Evolutionary conservation across 208 protist genomes (phyloP).

Genomic region (Wallacemonas collosoma): DNA sequence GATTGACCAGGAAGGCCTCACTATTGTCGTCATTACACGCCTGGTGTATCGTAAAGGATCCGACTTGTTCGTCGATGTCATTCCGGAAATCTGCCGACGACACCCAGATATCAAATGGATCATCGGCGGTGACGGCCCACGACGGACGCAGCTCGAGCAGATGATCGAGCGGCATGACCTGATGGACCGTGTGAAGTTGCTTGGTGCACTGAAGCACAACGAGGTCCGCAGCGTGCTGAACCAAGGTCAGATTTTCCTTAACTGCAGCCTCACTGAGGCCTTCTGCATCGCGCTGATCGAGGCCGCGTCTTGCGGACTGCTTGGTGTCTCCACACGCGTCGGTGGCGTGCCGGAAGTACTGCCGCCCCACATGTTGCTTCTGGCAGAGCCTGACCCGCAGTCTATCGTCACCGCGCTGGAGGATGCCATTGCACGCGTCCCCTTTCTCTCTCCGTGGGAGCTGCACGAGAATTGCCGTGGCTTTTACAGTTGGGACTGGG

Average conservation of each 20-base stretch:
- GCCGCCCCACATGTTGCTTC: conserved; percentile 92
- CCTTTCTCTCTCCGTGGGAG: conserved; percentile 80
- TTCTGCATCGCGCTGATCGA: conserved; percentile 99
- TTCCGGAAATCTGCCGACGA: conserved; percentile 94
- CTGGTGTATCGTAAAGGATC: conserved; percentile 98
- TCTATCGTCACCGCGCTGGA: conserved; percentile 74
- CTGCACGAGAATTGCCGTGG: conserved; percentile 86
- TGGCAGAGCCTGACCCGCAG: conserved; percentile 90
- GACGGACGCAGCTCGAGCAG: conserved; percentile 95
- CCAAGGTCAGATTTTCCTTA: conserved; percentile 98
- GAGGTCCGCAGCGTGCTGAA: conserved; percentile 91
- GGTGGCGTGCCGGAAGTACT: conserved; percentile 98
- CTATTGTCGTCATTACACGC: conserved; percentile 96
- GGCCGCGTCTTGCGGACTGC: conserved; percentile 94
- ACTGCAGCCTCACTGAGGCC: conserved; percentile 98
- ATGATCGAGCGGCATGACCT: conserved; percentile 97
- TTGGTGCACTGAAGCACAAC: conserved; percentile 94
- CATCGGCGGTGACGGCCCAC: conserved; percentile 97
- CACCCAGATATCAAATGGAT: conserved; percentile 95
- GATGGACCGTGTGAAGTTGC: conserved; percentile 95
- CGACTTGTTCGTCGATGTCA: conserved; percentile 96
- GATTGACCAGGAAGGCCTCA: conserved; percentile 87
- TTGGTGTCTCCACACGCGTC: conserved; percentile 96
- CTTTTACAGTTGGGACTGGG: conserved; percentile 97
- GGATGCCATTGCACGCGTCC: conserved; percentile 73